A percentile compares a stretch with the other conserved stretches of the same genome.
phyloP scores from a whole-genome alignment of 805 yeast species.

The Candida oleophila region DNA sequence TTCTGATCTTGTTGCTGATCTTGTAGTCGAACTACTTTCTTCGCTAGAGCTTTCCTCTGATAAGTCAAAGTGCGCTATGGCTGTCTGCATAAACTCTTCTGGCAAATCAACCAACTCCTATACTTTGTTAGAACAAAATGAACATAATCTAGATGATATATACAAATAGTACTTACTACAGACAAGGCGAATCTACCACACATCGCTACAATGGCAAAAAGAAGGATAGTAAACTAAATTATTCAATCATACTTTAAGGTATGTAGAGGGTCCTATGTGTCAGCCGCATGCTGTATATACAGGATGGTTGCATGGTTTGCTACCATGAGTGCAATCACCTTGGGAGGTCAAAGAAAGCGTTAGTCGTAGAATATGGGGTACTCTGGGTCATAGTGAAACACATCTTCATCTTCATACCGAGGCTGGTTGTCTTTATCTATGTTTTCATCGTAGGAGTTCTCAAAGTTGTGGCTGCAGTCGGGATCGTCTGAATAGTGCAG shows the following conservation, averaged over 20 bases:
- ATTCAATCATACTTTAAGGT: background rate
- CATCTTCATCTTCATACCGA: slow-evolving; percentile 13
- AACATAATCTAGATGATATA: background rate
- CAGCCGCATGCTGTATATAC: background rate
- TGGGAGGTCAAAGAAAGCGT: background rate
- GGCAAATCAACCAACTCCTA: slow-evolving; percentile 29
- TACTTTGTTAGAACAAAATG: slow-evolving; percentile 3
- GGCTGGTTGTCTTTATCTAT: slow-evolving; percentile 22
- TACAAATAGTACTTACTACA: slow-evolving; percentile 29
- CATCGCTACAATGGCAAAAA: slow-evolving; percentile 31
- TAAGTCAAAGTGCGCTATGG: slow-evolving; percentile 5
- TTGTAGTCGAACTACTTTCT: background rate
- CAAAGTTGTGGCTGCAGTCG: slow-evolving; percentile 30
- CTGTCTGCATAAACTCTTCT: slow-evolving; percentile 23
- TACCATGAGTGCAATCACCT: background rate
- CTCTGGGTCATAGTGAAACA: slow-evolving; percentile 11
- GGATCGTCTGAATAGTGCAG: slow-evolving; percentile 33
- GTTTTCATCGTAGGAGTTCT: slow-evolving; percentile 36
- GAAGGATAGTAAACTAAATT: background rate
- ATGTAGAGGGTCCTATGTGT: background rate
- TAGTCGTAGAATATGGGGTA: slow-evolving; percentile 9
- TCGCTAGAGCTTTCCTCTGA: background rate
- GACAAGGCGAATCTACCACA: slow-evolving; percentile 62
- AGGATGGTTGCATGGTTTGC: background rate
- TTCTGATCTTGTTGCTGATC: background rate